Conservation (phyloP, 2,329 filamentous ascomycete species). For the Penicillium psychrosexuale region DNA sequence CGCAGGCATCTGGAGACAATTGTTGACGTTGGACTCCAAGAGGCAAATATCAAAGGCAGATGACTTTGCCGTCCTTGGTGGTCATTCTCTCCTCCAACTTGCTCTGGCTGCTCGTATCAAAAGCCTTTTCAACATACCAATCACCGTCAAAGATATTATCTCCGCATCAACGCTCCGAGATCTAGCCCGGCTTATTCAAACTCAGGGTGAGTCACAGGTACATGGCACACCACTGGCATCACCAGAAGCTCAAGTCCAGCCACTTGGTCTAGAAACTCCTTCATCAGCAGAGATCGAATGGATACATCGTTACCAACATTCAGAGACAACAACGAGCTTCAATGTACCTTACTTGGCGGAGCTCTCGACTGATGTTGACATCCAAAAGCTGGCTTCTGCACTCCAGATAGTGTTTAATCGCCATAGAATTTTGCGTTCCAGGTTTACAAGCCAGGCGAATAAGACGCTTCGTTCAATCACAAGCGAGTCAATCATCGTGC, state of each 20-base stretch:
- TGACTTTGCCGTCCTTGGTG: background rate
- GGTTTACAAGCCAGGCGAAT: background rate
- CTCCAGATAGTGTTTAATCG: background rate
- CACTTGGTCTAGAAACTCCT: background rate
- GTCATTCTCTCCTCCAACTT: constrained; percentile 1
- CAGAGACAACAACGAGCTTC: background rate
- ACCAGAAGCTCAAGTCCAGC: background rate
- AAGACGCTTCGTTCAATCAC: background rate
- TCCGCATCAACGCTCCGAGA: background rate
- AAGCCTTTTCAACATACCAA: background rate
- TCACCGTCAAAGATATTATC: background rate
- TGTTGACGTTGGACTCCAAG: background rate
- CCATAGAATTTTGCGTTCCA: background rate
- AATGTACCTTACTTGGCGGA: constrained; percentile 1
- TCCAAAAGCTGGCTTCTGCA: background rate
- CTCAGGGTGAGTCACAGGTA: background rate
- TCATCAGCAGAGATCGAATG: background rate
- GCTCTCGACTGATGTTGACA: background rate
- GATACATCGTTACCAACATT: background rate
- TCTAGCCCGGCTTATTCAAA: background rate
- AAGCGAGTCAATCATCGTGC: background rate
- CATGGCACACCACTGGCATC: background rate
- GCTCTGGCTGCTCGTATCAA: background rate
- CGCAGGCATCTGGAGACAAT: background rate
- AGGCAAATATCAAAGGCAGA: background rate